These are phyloP conservation scores for Jimgerdemannia flammicorona DNA, from an alignment of 192 early-diverging fungal genomes.

Conservation along the genomic window DNA sequence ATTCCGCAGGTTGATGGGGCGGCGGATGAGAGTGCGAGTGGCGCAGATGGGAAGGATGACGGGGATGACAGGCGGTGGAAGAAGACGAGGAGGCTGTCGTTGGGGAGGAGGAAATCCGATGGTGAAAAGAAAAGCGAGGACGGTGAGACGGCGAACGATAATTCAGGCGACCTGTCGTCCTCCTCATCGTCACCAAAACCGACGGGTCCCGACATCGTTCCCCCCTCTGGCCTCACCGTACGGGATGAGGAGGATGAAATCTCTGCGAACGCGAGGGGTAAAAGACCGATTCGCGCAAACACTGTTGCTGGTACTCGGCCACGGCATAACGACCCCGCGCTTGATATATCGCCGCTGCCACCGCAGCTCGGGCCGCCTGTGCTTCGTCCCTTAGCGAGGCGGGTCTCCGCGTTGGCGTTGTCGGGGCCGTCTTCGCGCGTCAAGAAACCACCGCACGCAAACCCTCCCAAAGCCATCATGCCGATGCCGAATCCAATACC, in stretches of 20 bases:
- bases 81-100: slow-evolving; percentile 23
- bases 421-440: too few species aligned
- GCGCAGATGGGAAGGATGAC: slow-evolving; percentile 13
- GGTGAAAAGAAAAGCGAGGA: background rate
- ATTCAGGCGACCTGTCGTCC: background rate
- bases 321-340: background rate
- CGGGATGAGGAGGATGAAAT: background rate
- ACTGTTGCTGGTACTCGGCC: background rate
- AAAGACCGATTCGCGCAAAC: background rate
- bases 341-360: too few species aligned
- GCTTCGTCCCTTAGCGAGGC: too few species aligned
- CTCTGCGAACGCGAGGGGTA: background rate
- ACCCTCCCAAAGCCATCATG: too few species aligned
- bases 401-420: too few species aligned
- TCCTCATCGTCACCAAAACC: background rate
- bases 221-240: too few species aligned
- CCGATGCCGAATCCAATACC: too few species aligned
- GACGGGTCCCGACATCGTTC: too few species aligned
- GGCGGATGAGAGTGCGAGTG: slow-evolving; percentile 5
- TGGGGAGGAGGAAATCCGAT: slow-evolving; percentile 12
- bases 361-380: too few species aligned
- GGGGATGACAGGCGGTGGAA: slow-evolving; percentile 16
- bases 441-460: too few species aligned
- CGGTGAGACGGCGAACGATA: background rate
- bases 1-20: background rate